Base-by-base conservation (phyloP, 2,329 filamentous ascomycete genomes). In the Trichoderma sp. region DNA sequence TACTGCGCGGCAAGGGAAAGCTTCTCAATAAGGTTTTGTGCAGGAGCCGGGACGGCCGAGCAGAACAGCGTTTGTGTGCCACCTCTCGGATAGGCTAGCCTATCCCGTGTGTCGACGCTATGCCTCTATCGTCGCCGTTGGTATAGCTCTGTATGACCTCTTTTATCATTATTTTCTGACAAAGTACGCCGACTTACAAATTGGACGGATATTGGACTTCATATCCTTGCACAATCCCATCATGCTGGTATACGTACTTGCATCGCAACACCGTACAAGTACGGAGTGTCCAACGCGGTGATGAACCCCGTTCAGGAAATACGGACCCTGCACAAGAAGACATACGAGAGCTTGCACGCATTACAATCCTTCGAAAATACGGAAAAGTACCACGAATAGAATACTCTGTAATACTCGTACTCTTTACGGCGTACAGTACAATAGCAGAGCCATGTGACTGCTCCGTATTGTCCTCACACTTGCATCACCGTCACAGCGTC, bases 41-140 rank as follows among this genome's bases (percentile, higher is more conserved):
- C 60, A 43, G 58, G 43, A 64, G 34, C 47, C 68, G 68, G 68
- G 53, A 70, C 53, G 60, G 14, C 68, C 68, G 68, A 62, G 62
- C 56, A 34, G 15, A 34, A 39, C 26, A 30, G 21, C 12, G 32
- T 51, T 51, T 34, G 34, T 12, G 56, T 32, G 66, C 56, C 66
- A 26, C 66, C 28, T 34, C 26, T 60, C 56, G 28, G 15, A 24
- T 32, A 9, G 14, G 26, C 56, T 47, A 32, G 34, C 65, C 65
- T 47, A 47, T 68, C 34, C 15, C 7, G 36, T 60, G 24, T 60
- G 24, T 68, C 12, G 53, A 53, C 32, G 32, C 51, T 21, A 36
- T 68, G 65, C 64, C 24, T 43, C 51, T 39, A 24, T 47, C 26
- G 39, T 53, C 4, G 15, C n/a, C 26, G 18, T 57, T 11, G 21